phyloP scores from a whole-genome alignment of 1,284 basidiomycete species.

The Ceratobasidium sp. region DNA sequence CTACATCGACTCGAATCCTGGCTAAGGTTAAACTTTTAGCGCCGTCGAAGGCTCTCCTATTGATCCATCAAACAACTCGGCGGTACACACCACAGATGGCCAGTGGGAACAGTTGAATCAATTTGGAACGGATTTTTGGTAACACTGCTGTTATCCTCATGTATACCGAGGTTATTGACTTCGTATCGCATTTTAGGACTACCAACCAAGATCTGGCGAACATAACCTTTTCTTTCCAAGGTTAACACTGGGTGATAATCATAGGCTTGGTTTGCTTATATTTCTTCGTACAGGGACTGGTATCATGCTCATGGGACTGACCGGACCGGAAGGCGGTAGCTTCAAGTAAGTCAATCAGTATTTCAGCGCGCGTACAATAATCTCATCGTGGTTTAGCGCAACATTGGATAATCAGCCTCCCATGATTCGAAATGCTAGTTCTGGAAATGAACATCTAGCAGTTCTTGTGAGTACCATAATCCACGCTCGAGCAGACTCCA shows the following conservation, averaged over 20 bases:
- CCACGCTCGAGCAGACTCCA: neutral
- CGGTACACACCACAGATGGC: neutral
- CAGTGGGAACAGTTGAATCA: neutral
- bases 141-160: neutral
- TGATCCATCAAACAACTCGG: neutral
- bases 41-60: neutral
- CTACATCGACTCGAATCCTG: neutral
- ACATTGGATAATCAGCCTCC: neutral
- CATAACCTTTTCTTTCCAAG: neutral
- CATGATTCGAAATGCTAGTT: neutral
- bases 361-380: neutral
- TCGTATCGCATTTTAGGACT: neutral
- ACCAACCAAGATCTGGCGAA: neutral
- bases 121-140: neutral
- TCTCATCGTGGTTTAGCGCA: neutral
- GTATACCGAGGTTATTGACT: neutral
- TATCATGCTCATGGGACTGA: neutral
- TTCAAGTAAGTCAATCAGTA: neutral
- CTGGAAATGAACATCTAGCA: neutral
- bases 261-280: neutral
- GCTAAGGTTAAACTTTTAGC: neutral
- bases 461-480: neutral
- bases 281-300: neutral
- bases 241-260: neutral
- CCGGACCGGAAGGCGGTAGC: neutral